Conservation (phyloP, 2,329 filamentous ascomycete species). For the Tympanopsis confertula region DNA sequence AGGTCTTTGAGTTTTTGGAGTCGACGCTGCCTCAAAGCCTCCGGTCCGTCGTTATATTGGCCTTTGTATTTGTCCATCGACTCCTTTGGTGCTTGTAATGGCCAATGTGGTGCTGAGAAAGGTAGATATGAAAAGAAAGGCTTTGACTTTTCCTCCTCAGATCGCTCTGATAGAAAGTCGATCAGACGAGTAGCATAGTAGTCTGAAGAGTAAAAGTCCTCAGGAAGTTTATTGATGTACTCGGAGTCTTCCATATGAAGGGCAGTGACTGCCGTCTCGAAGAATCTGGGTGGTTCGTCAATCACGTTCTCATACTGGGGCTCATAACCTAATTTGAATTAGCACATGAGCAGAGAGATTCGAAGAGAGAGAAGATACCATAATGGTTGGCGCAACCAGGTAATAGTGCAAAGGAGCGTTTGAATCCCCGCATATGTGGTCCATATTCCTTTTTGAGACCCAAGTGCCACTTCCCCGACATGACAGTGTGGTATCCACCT, state of each 20-base stretch:
- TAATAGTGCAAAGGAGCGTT: constrained; percentile 37
- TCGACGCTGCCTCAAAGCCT: constrained; percentile 28
- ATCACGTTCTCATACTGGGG: neutral
- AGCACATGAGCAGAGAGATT: constrained; percentile 14
- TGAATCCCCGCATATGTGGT: constrained; percentile 38
- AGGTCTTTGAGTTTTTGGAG: constrained; percentile 30
- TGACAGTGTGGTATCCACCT: constrained; percentile 41
- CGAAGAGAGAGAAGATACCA: constrained; percentile 22
- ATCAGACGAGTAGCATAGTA: constrained; percentile 30
- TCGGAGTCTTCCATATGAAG: constrained; percentile 3
- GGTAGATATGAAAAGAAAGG: constrained; percentile 35
- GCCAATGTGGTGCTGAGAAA: constrained; percentile 40
- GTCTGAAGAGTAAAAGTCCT: constrained; percentile 32
- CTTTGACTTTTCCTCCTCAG: constrained; percentile 19
- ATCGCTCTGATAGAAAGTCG: constrained; percentile 17
- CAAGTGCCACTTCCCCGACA: constrained; percentile 47
- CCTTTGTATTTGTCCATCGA: constrained; percentile 33
- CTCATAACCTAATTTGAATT: neutral
- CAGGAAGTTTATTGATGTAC: constrained; percentile 19
- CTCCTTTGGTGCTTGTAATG: constrained; percentile 33
- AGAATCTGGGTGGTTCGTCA: neutral
- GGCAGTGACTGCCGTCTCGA: neutral
- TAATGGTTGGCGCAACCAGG: constrained; percentile 36
- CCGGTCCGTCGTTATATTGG: constrained; percentile 34
- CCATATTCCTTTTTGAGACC: constrained; percentile 37